These are phyloP conservation scores for Clarkia xantiana DNA, from an alignment of 345 rosid genomes.

Conservation along the genomic window DNA sequence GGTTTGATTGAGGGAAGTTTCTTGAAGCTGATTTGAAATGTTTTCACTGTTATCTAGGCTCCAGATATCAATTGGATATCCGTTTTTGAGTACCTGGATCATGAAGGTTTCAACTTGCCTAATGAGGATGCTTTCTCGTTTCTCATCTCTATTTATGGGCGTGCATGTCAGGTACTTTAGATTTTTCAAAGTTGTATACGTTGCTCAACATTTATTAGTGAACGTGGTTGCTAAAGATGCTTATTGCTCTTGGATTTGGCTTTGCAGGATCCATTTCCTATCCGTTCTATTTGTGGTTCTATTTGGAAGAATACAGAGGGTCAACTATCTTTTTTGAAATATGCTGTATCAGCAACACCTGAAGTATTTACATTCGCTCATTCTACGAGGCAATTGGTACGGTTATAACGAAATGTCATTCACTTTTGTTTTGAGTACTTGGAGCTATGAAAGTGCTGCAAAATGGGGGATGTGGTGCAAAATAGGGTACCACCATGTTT, in stretches of 20 bases:
- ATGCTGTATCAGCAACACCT: conserved; percentile 62
- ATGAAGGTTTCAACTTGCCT: conserved; percentile 75
- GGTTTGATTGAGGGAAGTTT: no score
- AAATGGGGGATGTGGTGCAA: no score
- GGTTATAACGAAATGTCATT: not conserved
- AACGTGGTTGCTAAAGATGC: not conserved
- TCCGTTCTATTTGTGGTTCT: conserved; percentile 62
- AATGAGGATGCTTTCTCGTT: conserved; percentile 70
- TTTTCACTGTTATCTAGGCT: conserved; percentile 37
- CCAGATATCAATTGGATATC: conserved; percentile 67
- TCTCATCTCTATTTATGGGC: conserved; percentile 59
- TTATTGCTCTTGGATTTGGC: conserved; percentile 2
- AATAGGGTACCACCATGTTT: no score
- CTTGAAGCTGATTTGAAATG: not conserved
- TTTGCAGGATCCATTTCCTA: conserved; percentile 82
- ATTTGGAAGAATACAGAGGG: conserved; percentile 84
- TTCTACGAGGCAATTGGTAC: conserved; percentile 79
- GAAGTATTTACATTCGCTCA: conserved; percentile 84
- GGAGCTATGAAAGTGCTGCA: no score
- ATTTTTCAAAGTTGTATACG: not conserved
- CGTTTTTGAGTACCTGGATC: conserved; percentile 71
- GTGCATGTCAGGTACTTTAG: conserved; percentile 63
- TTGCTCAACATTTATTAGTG: not conserved
- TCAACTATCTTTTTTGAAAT: conserved; percentile 72
- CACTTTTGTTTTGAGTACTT: no score